Conservation (phyloP, 345 rosid genomes). For the Psidium friedrichsthalianum region DNA sequence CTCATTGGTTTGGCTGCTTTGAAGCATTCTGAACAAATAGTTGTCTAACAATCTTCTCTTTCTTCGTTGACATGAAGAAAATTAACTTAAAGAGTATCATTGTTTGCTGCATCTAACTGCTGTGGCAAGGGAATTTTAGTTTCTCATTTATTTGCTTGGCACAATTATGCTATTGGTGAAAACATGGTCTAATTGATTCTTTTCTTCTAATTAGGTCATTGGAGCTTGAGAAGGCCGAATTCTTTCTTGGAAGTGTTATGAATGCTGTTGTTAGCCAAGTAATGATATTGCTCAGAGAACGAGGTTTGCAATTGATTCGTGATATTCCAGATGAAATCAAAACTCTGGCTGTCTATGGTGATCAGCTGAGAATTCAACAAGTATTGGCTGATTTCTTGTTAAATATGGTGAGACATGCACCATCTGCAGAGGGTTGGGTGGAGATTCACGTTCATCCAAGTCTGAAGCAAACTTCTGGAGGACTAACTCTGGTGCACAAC, state of each 20-base stretch:
- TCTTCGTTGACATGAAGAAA: neutral
- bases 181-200: neutral
- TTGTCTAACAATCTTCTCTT: neutral
- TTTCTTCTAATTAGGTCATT: conserved; percentile 37
- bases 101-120: neutral
- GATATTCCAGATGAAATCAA: conserved; percentile 94
- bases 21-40: neutral
- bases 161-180: neutral
- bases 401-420: conserved; percentile 74
- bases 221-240: conserved; percentile 72
- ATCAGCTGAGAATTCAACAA: conserved; percentile 87
- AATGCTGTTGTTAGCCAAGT: conserved; percentile 97
- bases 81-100: neutral
- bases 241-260: conserved; percentile 73
- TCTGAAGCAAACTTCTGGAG: conserved; percentile 45
- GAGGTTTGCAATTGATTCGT: conserved; percentile 77
- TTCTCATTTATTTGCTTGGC: neutral
- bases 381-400: conserved; percentile 80
- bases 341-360: conserved; percentile 71
- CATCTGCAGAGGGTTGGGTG: conserved; percentile 75
- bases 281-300: conserved; percentile 63
- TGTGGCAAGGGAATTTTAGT: neutral
- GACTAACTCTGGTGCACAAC: conserved; percentile 29
- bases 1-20: neutral
- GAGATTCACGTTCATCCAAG: conserved; percentile 72